Percentiles rank a stretch among this genome's conserved stretches.
Conservation (phyloP, 495 filamentous ascomycete genomes). For the Recurvomyces mirabilis region DNA sequence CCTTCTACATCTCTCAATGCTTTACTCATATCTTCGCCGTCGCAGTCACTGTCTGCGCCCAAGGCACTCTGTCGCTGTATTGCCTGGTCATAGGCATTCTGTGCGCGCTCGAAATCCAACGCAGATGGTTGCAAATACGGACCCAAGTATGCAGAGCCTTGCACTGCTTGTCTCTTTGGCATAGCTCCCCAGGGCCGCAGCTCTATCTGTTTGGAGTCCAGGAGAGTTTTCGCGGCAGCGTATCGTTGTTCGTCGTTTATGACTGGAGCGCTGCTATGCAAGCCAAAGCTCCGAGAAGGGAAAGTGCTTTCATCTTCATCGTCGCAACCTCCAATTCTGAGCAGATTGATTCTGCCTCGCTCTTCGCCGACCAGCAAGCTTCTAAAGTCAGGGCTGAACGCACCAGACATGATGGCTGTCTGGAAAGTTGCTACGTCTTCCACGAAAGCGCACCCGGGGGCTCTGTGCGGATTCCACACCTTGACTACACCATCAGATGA, state of each 20-base stretch:
- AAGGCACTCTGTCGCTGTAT: no score
- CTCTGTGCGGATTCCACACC: constrained; percentile 65
- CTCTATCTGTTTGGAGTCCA: constrained; percentile 20
- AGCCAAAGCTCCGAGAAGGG: no score
- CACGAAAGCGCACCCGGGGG: constrained; percentile 50
- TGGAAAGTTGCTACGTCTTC: constrained; percentile 42
- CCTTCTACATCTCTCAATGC: no score
- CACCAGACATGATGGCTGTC: constrained; percentile 50
- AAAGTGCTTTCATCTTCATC: constrained; percentile 14
- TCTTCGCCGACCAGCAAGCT: constrained; percentile 67
- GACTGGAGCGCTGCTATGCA: no score
- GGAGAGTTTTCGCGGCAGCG: constrained; percentile 14
- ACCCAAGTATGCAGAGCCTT: constrained; percentile 25
- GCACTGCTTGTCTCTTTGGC: constrained; percentile 29
- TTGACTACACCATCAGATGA: constrained; percentile 81
- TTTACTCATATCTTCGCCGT: no score
- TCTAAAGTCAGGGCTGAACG: constrained; percentile 61
- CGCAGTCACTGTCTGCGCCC: no score
- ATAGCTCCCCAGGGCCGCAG: constrained; percentile 26
- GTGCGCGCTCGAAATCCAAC: no score
- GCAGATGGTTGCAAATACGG: constrained; percentile 10
- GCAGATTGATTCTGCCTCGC: constrained; percentile 57
- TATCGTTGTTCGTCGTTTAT: neutral
- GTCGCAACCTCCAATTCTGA: constrained; percentile 33
- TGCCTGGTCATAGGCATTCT: no score